Conservation (phyloP, 176 grass and related monocot species). For the Eleusine coracana region DNA sequence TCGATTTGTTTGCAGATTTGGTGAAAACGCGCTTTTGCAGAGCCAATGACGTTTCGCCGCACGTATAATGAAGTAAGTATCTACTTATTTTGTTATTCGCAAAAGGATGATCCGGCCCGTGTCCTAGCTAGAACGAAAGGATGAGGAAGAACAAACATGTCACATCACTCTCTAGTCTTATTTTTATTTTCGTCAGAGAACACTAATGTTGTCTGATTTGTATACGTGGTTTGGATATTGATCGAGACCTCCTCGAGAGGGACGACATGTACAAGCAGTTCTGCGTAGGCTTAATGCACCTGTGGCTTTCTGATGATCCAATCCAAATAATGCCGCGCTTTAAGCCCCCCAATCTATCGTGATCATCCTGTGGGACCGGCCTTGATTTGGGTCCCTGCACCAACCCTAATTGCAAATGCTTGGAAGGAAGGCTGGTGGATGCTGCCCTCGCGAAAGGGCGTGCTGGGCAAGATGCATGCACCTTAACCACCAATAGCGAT, state of each 20-base stretch:
- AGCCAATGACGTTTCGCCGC: not conserved
- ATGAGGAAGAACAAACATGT: constrained; percentile 32
- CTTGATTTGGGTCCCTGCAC: constrained; percentile 41
- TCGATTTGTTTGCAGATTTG: constrained; percentile 13
- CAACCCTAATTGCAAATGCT: constrained; percentile 38
- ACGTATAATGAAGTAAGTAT: not conserved
- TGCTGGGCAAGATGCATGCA: constrained; percentile 54
- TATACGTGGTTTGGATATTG: constrained; percentile 8
- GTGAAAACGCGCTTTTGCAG: too few species aligned
- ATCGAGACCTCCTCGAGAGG: not conserved
- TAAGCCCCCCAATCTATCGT: constrained; percentile 1
- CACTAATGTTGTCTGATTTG: constrained; percentile 14
- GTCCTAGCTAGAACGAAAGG: not conserved
- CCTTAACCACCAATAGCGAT: constrained; percentile 41
- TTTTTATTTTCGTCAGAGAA: not conserved
- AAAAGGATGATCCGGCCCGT: not conserved
- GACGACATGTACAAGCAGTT: not conserved
- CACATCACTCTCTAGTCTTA: not conserved
- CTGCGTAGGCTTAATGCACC: not conserved
- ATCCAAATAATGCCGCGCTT: constrained; percentile 46
- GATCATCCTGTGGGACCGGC: constrained; percentile 31
- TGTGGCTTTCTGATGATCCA: not conserved
- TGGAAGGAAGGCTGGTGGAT: constrained; percentile 53
- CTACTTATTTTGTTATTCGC: not conserved
- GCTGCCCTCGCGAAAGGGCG: constrained; percentile 28